These are phyloP conservation scores for Globomyces pollinis-pini DNA, from an alignment of 192 early-diverging fungal genomes.

Conservation along the genomic window DNA sequence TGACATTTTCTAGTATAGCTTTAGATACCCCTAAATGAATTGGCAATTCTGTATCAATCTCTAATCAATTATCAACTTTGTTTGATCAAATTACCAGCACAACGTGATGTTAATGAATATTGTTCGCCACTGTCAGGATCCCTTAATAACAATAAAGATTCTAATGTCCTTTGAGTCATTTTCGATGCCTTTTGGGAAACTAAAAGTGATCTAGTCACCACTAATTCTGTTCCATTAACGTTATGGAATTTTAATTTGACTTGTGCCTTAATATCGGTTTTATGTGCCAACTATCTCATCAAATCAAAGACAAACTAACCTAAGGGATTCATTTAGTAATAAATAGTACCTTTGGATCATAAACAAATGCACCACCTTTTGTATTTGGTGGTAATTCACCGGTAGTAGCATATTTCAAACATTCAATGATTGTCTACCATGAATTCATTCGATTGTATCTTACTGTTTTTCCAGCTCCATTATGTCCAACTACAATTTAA, in stretches of 20 bases:
- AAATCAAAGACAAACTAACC: not conserved
- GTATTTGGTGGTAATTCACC: constrained; percentile 74
- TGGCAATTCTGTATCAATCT: constrained; percentile 78
- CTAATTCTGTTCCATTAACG: constrained; percentile 63
- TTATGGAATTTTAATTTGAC: constrained; percentile 79
- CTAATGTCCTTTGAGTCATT: constrained; percentile 67
- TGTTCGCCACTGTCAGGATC: constrained; percentile 50
- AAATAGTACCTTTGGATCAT: constrained; percentile 75
- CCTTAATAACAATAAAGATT: constrained; percentile 56
- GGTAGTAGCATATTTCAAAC: constrained; percentile 90
- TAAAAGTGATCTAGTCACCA: constrained; percentile 68
- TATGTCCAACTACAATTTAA: constrained; percentile 92
- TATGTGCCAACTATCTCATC: constrained; percentile 29
- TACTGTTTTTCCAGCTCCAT: constrained; percentile 96
- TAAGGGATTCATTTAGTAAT: not conserved
- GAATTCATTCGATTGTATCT: too few relatives aligned
- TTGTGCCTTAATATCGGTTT: constrained; percentile 82
- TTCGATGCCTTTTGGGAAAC: constrained; percentile 51
- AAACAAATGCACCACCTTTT: constrained; percentile 83
- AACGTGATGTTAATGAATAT: constrained; percentile 67
- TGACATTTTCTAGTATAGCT: constrained; percentile 93
- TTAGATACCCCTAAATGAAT: constrained; percentile 80
- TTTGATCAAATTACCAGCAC: too few relatives aligned
- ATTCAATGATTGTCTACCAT: constrained; percentile 98
- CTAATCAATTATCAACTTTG: too few relatives aligned